phyloP scores from a whole-genome alignment of 2,329 filamentous ascomycete species.

The Colletotrichum chrysophilum region DNA sequence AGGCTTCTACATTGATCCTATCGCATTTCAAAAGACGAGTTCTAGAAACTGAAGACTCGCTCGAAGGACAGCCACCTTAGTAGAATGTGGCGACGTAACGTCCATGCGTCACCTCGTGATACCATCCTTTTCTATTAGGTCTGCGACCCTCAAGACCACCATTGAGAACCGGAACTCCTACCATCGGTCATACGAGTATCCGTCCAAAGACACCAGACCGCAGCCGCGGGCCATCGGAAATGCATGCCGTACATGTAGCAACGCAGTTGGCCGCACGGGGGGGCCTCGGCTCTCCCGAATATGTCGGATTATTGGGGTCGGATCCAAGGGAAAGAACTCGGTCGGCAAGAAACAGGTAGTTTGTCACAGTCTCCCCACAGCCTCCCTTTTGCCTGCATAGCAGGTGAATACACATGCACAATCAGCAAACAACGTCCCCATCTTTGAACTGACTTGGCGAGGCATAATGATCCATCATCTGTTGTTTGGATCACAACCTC shows the following conservation, averaged over 20 bases:
- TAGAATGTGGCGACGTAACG: neutral
- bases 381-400: neutral
- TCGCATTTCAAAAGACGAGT: no score
- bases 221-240: neutral
- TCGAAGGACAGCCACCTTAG: no score
- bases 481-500: neutral
- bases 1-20: neutral
- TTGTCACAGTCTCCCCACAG: neutral
- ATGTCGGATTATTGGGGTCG: neutral
- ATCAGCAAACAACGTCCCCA: neutral
- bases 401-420: neutral
- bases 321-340: neutral
- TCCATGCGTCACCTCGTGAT: neutral
- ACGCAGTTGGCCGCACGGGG: neutral
- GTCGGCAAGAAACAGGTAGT: fast-evolving
- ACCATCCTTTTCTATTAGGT: neutral
- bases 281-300: neutral
- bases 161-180: fast-evolving
- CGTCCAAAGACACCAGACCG: fast-evolving
- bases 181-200: neutral
- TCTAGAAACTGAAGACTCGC: no score
- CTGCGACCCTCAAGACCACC: neutral
- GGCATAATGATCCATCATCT: neutral
- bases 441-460: neutral
- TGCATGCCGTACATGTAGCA: neutral